These are phyloP conservation scores for Tetrastigma voinierianum DNA, from an alignment of 164 flowering plant species.

Conservation along the genomic window DNA sequence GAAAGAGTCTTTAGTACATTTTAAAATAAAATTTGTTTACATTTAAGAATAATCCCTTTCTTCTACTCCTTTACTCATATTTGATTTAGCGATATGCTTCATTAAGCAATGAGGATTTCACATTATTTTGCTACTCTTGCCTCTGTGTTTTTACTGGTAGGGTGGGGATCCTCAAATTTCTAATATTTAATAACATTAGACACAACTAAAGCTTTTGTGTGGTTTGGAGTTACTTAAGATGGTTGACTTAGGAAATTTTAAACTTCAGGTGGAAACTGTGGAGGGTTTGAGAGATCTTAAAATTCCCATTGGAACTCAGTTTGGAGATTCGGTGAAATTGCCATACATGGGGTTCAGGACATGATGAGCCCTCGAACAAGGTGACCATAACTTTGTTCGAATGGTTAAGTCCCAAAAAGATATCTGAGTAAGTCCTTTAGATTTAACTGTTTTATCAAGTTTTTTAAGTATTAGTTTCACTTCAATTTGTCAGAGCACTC, in stretches of 20 bases:
- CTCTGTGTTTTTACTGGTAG: not conserved
- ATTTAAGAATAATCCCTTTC: not conserved
- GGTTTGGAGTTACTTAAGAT: not conserved
- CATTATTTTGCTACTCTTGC: not conserved
- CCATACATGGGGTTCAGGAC: constrained; percentile 72
- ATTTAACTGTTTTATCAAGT: not conserved
- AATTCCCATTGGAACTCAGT: constrained; percentile 83
- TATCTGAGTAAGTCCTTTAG: constrained; percentile 43
- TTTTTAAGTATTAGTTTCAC: not conserved
- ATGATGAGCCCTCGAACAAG: constrained; percentile 64
- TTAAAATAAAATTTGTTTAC: not conserved
- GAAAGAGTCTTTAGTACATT: no score
- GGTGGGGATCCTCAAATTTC: not conserved
- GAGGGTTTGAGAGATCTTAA: constrained; percentile 77
- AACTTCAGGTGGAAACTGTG: constrained; percentile 77
- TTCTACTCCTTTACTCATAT: not conserved
- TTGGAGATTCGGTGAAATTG: constrained; percentile 73
- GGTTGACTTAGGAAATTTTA: constrained; percentile 2
- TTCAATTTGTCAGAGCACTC: no score
- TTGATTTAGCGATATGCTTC: not conserved
- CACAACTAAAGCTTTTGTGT: not conserved
- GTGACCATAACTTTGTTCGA: constrained; percentile 84
- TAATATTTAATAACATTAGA: not conserved
- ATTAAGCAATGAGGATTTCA: not conserved
- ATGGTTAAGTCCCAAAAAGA: constrained; percentile 71